Evolutionary conservation across 441 rosid species (phyloP), one percentile per base, ranked within the genome.

Genomic region (Populus hybrid): DNA sequence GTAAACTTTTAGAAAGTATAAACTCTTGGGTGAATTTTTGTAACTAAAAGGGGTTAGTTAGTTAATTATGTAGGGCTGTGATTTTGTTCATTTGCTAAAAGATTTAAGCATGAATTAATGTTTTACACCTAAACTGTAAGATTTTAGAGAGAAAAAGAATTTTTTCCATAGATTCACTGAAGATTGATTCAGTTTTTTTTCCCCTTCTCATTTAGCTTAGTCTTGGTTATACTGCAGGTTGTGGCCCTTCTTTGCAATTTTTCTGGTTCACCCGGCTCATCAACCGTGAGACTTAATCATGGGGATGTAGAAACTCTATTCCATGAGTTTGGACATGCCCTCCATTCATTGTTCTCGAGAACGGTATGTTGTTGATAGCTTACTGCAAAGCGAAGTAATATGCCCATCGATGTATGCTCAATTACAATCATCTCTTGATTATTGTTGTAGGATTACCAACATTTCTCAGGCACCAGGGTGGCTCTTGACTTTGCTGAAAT

Each of bases 321-420:
- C 84, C 99, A 96, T 80, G 99, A 96, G 87, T 96, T 94, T 80
- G 98, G 99, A 63, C 98, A 96, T 76, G 97, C 99, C 68, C 97
- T 96, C 72, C 98, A 96, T 82, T 88, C 98, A 73, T 85, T 96
- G 73, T 90, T 96, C 76, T 96, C 98, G 36, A 88, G 98, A 91
- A 96, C 99, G 88, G 98, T 96, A 84, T 66, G 67, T 19, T 82
- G 24, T 78, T 76, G 50, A 28, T 79, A 59, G 66, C 78, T 79
- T 36, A 19, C 46, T 69, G n/a, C 65, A 26, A 34, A 28, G 23
- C 36, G n/a, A 72, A 69, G 32, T 67, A 18, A 66, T 24, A 24
- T 66, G 64, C 26, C 70, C 16, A 78, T 42, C 16, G 6, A 4
- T 36, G 28, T 65, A 66, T 61, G 7, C 19, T 63, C 6, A 5